Evolutionary conservation across 2,329 filamentous ascomycete genomes (phyloP).

Genomic region (Aurifilum marmelostoma): DNA sequence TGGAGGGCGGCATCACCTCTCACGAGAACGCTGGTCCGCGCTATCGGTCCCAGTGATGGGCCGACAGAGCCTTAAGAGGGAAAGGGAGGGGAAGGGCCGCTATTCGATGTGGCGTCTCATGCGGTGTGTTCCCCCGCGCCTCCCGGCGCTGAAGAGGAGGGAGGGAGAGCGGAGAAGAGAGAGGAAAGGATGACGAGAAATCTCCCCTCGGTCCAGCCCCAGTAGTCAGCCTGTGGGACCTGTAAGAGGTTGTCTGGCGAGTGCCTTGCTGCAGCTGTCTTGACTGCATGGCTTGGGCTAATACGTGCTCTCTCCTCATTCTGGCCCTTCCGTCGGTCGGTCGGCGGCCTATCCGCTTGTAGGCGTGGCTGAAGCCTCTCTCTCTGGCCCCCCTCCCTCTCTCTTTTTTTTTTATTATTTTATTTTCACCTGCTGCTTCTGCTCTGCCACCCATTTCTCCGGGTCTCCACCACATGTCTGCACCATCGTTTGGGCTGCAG

Average conservation of each 20-base stretch:
- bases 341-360: not conserved
- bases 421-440: no score
- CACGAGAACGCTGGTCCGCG: conserved; percentile 8
- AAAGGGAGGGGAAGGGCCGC: not conserved
- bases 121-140: conserved; percentile 16
- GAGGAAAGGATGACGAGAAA: not conserved
- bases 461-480: not conserved
- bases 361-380: not conserved
- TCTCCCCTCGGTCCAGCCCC: not conserved
- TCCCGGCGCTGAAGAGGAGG: not conserved
- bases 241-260: not conserved
- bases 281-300: conserved; percentile 21
- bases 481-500: not conserved
- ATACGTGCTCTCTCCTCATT: conserved; percentile 2
- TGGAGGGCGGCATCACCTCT: not conserved
- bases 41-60: conserved; percentile 5
- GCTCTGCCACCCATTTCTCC: not conserved
- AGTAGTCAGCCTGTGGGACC: not conserved
- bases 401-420: no score
- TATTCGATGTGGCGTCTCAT: conserved; percentile 26
- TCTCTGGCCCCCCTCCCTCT: no score
- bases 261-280: conserved; percentile 12
- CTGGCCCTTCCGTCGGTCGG: not conserved
- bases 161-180: not conserved
- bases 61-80: not conserved